A percentile compares a stretch with the other conserved stretches of the same genome.
Evolutionary conservation across 2,329 filamentous ascomycete species (phyloP).

Genomic region (Nigrospora oryzae): DNA sequence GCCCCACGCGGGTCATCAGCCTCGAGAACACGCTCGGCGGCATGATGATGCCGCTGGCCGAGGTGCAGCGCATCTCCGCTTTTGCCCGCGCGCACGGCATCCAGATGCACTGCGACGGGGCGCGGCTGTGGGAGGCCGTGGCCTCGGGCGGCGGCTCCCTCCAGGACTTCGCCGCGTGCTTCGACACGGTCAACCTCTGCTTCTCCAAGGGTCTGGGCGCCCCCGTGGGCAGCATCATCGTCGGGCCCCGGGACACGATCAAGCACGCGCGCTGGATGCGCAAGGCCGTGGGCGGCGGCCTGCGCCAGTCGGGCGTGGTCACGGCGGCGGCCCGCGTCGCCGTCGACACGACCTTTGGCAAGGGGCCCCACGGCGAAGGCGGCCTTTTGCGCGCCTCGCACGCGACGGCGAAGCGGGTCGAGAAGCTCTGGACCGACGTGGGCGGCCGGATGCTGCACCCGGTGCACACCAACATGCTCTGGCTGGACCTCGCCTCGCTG

Average conservation of each 20-base stretch:
- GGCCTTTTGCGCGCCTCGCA: conserved; percentile 44
- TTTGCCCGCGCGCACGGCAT: conserved; percentile 27
- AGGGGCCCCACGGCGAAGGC: conserved; percentile 27
- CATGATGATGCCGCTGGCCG: conserved; percentile 23
- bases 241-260: conserved; percentile 42
- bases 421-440: conserved; percentile 52
- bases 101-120: conserved; percentile 41
- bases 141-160: conserved; percentile 33
- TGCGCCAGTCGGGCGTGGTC: conserved; percentile 69
- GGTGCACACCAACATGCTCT: conserved; percentile 70
- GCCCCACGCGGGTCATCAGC: conserved; percentile 30
- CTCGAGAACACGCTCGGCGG: conserved; percentile 32
- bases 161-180: conserved; percentile 31
- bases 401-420: conserved; percentile 48
- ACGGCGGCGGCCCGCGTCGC: conserved; percentile 69
- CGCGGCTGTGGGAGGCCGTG: conserved; percentile 42
- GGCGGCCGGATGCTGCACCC: conserved; percentile 52
- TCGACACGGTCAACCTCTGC: conserved; percentile 39
- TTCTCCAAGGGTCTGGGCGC: conserved; percentile 46
- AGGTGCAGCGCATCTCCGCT: conserved; percentile 21
- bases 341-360: conserved; percentile 70
- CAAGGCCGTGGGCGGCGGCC: conserved; percentile 73
- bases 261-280: conserved; percentile 66
- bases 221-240: conserved; percentile 39
- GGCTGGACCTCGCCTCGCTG: conserved; percentile 42